phyloP scores from a whole-genome alignment of 345 rosid genomes.

The Clarkia xantiana region DNA sequence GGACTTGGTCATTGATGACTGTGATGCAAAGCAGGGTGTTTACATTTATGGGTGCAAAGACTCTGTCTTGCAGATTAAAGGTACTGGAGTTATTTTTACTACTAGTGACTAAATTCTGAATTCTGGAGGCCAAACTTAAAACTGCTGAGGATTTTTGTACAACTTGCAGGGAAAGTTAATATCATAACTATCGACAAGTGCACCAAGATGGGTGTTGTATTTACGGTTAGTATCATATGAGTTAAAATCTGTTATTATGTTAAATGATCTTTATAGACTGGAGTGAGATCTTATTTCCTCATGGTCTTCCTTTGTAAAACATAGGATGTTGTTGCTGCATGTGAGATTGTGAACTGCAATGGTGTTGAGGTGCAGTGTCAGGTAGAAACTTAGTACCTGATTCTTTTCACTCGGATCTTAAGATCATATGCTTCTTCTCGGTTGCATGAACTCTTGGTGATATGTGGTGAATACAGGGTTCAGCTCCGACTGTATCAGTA shows the following conservation, averaged over 20 bases:
- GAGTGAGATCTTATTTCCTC: conserved; percentile 8
- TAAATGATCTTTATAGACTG: neutral
- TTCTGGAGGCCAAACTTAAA: neutral
- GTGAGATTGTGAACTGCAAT: conserved; percentile 81
- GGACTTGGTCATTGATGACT: conserved; percentile 66
- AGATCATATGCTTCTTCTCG: neutral
- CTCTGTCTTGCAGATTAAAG: neutral
- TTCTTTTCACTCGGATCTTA: conserved; percentile 8
- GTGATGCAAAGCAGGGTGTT: conserved; percentile 84
- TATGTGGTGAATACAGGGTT: conserved; percentile 40
- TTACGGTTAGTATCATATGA: conserved; percentile 44
- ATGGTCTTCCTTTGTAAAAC: conserved; percentile 7
- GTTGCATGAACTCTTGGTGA: no score
- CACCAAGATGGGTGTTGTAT: conserved; percentile 79
- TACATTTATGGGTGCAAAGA: conserved; percentile 91
- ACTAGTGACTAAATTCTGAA: neutral
- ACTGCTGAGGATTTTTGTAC: neutral
- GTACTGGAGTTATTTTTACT: neutral
- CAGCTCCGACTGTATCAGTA: conserved; percentile 88
- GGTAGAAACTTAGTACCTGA: conserved; percentile 25
- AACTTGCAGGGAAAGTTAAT: conserved; percentile 78
- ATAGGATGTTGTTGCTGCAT: conserved; percentile 96
- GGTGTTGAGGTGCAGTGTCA: conserved; percentile 93
- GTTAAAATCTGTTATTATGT: neutral
- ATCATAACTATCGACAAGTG: conserved; percentile 90